Percentiles rank a stretch among this genome's conserved stretches.
Evolutionary conservation across 495 filamentous ascomycete species (phyloP).

Genomic region (Daldinia grandis): DNA sequence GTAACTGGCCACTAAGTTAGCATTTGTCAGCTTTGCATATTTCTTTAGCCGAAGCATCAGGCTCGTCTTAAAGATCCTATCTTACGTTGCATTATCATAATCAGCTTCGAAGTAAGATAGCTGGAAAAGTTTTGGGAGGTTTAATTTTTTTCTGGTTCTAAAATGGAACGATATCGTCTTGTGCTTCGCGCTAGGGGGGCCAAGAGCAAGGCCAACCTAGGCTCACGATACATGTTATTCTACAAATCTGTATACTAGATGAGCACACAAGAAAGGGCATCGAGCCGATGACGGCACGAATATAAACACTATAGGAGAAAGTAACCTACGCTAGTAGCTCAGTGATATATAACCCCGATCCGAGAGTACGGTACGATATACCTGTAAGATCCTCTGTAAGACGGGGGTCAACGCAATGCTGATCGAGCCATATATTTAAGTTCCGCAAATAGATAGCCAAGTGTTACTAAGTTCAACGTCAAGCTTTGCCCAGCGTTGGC

Average conservation of each 20-base stretch:
- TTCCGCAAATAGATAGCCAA: not conserved
- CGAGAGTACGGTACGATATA: not conserved
- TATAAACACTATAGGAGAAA: constrained; percentile 3
- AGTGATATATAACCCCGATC: not conserved
- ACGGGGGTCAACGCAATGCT: not conserved
- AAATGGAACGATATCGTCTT: constrained; percentile 20
- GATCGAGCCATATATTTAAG: not conserved
- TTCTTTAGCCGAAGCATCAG: constrained; percentile 11
- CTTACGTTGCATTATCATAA: constrained; percentile 16
- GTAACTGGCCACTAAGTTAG: not conserved
- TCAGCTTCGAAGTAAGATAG: constrained; percentile 16
- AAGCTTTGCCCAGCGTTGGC: not conserved
- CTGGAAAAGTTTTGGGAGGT: constrained; percentile 12
- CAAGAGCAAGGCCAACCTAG: not conserved
- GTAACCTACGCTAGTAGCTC: not conserved
- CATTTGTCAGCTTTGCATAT: constrained; percentile 27
- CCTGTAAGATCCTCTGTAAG: not conserved
- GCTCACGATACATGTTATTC: constrained; percentile 3
- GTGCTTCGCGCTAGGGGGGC: not conserved
- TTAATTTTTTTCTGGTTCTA: constrained; percentile 10
- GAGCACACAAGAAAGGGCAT: constrained; percentile 6
- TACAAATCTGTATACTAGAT: constrained; percentile 35
- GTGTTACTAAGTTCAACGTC: not conserved
- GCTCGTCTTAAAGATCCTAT: constrained; percentile 5
- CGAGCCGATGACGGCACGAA: constrained; percentile 20